Percentiles rank a stretch among this genome's conserved stretches.
Evolutionary conservation across 2,329 filamentous ascomycete species (phyloP).

Genomic region (Byssochlamys sp.): DNA sequence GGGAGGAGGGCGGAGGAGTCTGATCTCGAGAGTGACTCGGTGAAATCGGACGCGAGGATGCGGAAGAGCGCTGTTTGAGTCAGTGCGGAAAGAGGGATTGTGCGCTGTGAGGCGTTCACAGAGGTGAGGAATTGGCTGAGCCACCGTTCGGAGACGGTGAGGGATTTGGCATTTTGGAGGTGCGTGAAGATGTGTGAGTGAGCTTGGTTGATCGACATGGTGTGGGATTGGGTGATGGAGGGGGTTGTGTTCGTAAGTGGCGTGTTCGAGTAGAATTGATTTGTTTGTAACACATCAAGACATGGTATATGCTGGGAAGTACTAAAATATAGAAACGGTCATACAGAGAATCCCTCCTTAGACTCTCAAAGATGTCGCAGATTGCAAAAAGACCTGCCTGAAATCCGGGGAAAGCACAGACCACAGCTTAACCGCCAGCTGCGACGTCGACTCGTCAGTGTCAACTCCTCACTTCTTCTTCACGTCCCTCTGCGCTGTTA

Average conservation of each 20-base stretch:
- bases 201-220: not conserved
- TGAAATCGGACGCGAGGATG: slow-evolving; percentile 68
- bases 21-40: slow-evolving; percentile 47
- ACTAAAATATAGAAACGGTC: not conserved
- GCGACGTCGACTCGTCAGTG: slow-evolving; percentile 5
- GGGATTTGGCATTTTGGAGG: slow-evolving; percentile 45
- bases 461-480: not conserved
- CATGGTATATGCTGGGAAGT: not conserved
- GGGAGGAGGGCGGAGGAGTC: slow-evolving; percentile 45
- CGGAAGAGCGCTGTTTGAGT: slow-evolving; percentile 72
- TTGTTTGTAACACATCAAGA: not conserved
- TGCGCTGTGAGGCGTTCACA: slow-evolving; percentile 41
- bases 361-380: no score
- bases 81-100: slow-evolving; percentile 58
- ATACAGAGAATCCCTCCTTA: no score
- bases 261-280: not conserved
- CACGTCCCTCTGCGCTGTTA: not conserved
- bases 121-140: slow-evolving; percentile 53
- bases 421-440: slow-evolving; percentile 15
- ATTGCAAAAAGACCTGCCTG: not conserved
- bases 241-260: not conserved
- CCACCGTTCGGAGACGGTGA: slow-evolving; percentile 52
- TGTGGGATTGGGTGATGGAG: slow-evolving; percentile 1
- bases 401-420: slow-evolving; percentile 14
- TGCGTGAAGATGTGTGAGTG: slow-evolving; percentile 40